Evolutionary conservation across 139 green algal genomes (phyloP), one percentile per base, ranked within the genome.

Genomic region (Trebouxia sp.): DNA sequence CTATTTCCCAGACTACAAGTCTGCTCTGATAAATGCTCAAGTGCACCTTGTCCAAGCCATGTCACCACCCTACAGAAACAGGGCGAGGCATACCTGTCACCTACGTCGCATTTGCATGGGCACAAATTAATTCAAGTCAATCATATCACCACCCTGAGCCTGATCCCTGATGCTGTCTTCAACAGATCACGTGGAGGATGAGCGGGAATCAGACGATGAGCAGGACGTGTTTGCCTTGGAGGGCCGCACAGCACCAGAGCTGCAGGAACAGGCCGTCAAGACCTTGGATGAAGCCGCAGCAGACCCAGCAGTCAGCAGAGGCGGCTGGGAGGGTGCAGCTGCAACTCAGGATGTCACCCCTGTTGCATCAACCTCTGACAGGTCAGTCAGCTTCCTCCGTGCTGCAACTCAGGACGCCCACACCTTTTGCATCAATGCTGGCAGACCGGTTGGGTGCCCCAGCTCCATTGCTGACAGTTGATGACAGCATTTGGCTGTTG

Each of bases 221-320:
- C 81, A 92, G 26, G 83, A 95, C 77, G 93, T 96, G 8, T 96
- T 96, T 83, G 90, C 93, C 84, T 84, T 97, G 80, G 92, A 96
- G 11, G 20, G 53, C 12, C 53, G 39, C 32, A 42, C 51, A 47
- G 42, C 17, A 20, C 37, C 20, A 22, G n/a, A 11, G 9, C 26
- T 50, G 6, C 35, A 47, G 51, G 39, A 50, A 14, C 39, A 30
- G 55, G 17, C 26, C 26, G 62, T n/a, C 32, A 83, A 88, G 85
- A 77, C 43, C 70, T 28, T 92, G 45, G 90, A 90, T 51, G 85
- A 92, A 30, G 81, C 42, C 42, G 58, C 45, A 38, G 35, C 65
- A 30, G 72, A 83, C 41, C 83, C 65, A 4, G 32, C 83, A 11
- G 65, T 78, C 17, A 43, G 80, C 45, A 66, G 85, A 22, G 89